Evolutionary conservation across 2,329 filamentous ascomycete species (phyloP).

Genomic region (Verticillium nonalfalfae): DNA sequence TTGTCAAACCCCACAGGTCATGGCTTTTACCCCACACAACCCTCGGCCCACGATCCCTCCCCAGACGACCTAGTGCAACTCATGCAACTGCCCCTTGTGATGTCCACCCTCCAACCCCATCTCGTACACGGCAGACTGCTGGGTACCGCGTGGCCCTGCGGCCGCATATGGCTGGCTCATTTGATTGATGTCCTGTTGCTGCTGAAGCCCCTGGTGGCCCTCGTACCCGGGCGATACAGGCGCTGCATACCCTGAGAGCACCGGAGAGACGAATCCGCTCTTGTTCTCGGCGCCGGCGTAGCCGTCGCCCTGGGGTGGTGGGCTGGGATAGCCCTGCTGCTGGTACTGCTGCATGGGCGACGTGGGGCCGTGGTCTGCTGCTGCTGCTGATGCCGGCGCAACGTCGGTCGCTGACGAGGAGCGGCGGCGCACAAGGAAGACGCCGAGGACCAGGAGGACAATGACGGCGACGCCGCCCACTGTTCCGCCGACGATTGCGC

Average conservation of each 20-base stretch:
- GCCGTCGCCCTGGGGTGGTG: background rate
- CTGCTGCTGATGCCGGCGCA: background rate
- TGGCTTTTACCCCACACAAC: too few relatives aligned
- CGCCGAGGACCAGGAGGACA: conserved; percentile 27
- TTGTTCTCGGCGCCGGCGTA: background rate
- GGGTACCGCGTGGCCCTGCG: background rate
- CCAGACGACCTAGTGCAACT: background rate
- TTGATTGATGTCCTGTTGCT: background rate
- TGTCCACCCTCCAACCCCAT: background rate
- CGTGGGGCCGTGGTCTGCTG: background rate
- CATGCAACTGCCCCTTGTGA: background rate
- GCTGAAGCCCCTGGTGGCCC: background rate
- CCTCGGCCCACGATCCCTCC: background rate
- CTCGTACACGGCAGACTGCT: background rate
- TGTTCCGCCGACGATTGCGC: conserved; percentile 36
- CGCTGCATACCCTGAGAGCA: background rate
- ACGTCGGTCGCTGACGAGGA: background rate
- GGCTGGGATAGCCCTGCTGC: background rate
- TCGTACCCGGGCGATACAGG: background rate
- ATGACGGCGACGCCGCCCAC: conserved; percentile 35
- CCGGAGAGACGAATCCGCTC: background rate
- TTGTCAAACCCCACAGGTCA: too few relatives aligned
- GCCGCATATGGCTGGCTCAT: background rate
- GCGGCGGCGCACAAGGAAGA: conserved; percentile 33
- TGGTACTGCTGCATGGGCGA: background rate